Evolutionary conservation across 2,329 filamentous ascomycete species (phyloP).

Genomic region (Xylariaceae sp.): DNA sequence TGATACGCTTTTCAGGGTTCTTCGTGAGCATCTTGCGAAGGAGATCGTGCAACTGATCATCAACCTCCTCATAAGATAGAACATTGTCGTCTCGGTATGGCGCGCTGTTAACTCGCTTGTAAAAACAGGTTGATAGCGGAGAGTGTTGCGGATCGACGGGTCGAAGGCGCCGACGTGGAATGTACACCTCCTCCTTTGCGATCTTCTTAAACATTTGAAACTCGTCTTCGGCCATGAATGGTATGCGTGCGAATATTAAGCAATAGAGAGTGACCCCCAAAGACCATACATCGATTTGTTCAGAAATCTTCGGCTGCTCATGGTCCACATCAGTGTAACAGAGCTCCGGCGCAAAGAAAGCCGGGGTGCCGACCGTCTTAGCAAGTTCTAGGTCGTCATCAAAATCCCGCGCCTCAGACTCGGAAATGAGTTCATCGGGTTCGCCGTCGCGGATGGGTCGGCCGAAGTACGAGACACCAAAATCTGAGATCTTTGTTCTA

Average conservation of each 20-base stretch:
- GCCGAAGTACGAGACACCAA: slow-evolving; percentile 96
- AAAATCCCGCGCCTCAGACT: slow-evolving; percentile 79
- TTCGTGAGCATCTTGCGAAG: slow-evolving; percentile 77
- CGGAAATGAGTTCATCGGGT: slow-evolving; percentile 65
- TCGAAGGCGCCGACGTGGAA: slow-evolving; percentile 75
- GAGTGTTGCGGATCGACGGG: slow-evolving; percentile 61
- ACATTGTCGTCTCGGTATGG: slow-evolving; percentile 73
- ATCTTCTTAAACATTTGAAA: slow-evolving; percentile 90
- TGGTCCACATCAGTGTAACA: slow-evolving; percentile 77
- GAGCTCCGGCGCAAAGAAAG: slow-evolving; percentile 94
- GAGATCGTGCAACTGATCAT: slow-evolving; percentile 73
- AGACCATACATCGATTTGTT: slow-evolving; percentile 96
- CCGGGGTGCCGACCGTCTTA: slow-evolving; percentile 95
- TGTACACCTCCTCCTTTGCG: slow-evolving; percentile 85
- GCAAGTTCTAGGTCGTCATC: slow-evolving; percentile 95
- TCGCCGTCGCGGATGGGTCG: slow-evolving; percentile 80
- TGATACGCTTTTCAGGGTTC: slow-evolving; percentile 83
- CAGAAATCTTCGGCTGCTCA: slow-evolving; percentile 73
- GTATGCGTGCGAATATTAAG: slow-evolving; percentile 87
- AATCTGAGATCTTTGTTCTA: slow-evolving; percentile 95
- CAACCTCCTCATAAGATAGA: slow-evolving; percentile 78
- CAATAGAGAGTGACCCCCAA: slow-evolving; percentile 94
- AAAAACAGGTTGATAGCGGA: slow-evolving; percentile 49
- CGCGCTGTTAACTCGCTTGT: slow-evolving; percentile 53
- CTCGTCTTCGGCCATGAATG: slow-evolving; percentile 87